Conservation (phyloP, 495 filamentous ascomycete genomes). For the Aspergillus bridgeri region DNA sequence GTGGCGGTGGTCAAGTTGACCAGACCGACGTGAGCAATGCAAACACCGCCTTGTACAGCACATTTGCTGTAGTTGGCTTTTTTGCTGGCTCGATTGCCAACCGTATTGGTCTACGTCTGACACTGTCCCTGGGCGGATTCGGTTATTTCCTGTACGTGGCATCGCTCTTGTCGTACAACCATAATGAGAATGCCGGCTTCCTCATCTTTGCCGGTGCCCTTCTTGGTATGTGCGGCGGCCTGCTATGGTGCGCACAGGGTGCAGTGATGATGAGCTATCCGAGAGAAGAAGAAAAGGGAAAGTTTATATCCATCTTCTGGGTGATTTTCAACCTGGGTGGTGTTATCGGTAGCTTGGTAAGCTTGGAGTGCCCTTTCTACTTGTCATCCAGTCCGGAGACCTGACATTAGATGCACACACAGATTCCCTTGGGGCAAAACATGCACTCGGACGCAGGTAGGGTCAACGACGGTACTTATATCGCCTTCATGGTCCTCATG, state of each 20-base stretch:
- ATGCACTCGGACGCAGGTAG: constrained; percentile 57
- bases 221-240: constrained; percentile 72
- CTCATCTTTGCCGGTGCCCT: constrained; percentile 56
- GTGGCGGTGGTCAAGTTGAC: constrained; percentile 66
- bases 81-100: constrained; percentile 79
- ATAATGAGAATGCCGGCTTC: constrained; percentile 61
- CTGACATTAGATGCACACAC: not conserved
- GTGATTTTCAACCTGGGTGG: constrained; percentile 92
- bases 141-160: constrained; percentile 85
- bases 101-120: constrained; percentile 67
- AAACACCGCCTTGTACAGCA: constrained; percentile 71
- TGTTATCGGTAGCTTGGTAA: constrained; percentile 80
- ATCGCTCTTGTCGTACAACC: constrained; percentile 77
- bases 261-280: constrained; percentile 97
- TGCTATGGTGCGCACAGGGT: constrained; percentile 90
- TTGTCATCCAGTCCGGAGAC: not conserved
- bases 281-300: constrained; percentile 73
- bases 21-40: constrained; percentile 62
- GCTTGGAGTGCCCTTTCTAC: constrained; percentile 9
- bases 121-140: constrained; percentile 75
- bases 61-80: constrained; percentile 84
- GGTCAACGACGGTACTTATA: constrained; percentile 83
- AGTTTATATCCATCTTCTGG: constrained; percentile 91
- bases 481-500: constrained; percentile 89
- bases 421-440: constrained; percentile 79